Conservation (phyloP, 1,284 basidiomycete species). For the Apiotrichum gamsii region DNA sequence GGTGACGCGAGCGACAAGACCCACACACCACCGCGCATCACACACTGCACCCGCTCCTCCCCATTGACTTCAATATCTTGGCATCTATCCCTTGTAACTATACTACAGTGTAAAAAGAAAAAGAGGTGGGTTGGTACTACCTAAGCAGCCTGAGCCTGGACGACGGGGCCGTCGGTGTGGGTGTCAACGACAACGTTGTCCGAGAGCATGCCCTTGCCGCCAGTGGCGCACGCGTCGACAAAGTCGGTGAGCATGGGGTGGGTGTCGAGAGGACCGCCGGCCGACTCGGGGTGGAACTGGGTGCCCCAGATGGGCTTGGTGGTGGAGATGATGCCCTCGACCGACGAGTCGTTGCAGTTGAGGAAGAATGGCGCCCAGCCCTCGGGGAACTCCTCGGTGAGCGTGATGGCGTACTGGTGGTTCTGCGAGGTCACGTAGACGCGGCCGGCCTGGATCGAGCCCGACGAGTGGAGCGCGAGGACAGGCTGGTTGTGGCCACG, state of each 20-base stretch:
- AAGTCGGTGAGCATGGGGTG: slow-evolving; percentile 96
- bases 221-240: slow-evolving; percentile 61
- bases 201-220: not conserved
- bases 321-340: slow-evolving; percentile 95
- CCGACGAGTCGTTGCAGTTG: slow-evolving; percentile 91
- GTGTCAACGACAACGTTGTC: not conserved
- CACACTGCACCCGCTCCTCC: too few relatives aligned
- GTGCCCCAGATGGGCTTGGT: slow-evolving; percentile 91
- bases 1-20: too few relatives aligned
- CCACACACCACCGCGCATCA: too few relatives aligned
- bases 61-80: too few relatives aligned
- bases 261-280: slow-evolving; percentile 73
- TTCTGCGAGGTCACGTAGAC: slow-evolving; percentile 94
- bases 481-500: slow-evolving; percentile 99
- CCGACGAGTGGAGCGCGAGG: slow-evolving; percentile 79
- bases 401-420: slow-evolving; percentile 87
- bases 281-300: slow-evolving; percentile 73
- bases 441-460: slow-evolving; percentile 87
- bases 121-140: not conserved
- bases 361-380: slow-evolving; percentile 98
- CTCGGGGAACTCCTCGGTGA: slow-evolving; percentile 85
- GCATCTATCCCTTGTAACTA: not conserved
- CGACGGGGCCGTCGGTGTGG: not conserved
- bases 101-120: not conserved
- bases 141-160: not conserved